Evolutionary conservation across 164 flowering plant genomes (phyloP), one percentile per base, ranked within the genome.

Genomic region (Litsea cubeba): DNA sequence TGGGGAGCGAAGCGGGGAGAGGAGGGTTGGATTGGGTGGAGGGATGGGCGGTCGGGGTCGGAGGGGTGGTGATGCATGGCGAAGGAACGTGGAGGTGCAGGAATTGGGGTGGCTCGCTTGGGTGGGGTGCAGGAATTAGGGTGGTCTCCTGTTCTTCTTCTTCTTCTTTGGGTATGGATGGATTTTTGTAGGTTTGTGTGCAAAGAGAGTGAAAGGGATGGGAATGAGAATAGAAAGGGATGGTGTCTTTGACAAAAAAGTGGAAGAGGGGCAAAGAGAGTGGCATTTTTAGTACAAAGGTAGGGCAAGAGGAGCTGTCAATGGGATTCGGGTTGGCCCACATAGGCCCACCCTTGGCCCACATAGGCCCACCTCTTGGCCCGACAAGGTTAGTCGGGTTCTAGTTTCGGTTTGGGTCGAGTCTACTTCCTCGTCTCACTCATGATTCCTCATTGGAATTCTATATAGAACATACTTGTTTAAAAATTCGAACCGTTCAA

Each of bases 1-100:
- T 6, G 46, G 46, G 46, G 2, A 8, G 46, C 46, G 75, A 65
- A 83, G 75, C 81, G 80, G 5, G 95, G 87, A 67, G 91, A 85
- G 23, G 88, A 76, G 46, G 46, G 8, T 40, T 40, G 46, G 46
- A 40, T 40, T 57, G 74, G 72, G 26, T 68, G 75, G 68, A 65
- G 20, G 17, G 70, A 18, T 17, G 49, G 24, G 10, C 49, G 70
- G 20, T 28, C 46, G 50, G 72, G 14, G 28, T 46, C 5, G 62
- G 62, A 58, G 46, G 46, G 46, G 8, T 40, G 46, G 46, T 40
- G 46, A 40, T 40, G 46, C 46, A 40, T 40, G 62, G 62, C 62
- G 66, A 0, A 63, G 66, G 66, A 63, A 2, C 32, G 32, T 23
- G 66, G 66, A 3, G 28, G 66, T 26, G 23, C 28, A 22, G 23